phyloP scores from a whole-genome alignment of 176 grass and related monocot genomes.

The Paspalum notatum region DNA sequence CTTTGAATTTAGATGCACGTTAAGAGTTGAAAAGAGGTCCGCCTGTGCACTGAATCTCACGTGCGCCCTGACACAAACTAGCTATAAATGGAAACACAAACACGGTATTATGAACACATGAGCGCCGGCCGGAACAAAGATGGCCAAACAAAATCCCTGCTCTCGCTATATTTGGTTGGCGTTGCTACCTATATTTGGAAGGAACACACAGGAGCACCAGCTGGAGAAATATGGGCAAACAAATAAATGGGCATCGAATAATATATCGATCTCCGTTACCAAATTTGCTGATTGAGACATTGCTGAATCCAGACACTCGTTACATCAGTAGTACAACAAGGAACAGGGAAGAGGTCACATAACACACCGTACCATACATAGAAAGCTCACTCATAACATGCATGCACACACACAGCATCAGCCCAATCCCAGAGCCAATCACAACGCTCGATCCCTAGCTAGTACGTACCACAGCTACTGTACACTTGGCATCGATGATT shows the following conservation, averaged over 20 bases:
- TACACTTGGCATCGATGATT: neutral
- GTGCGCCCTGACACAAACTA: neutral
- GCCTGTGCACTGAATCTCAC: neutral
- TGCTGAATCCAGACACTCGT: neutral
- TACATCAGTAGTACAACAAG: neutral
- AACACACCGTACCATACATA: constrained; percentile 22
- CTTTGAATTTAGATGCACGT: neutral
- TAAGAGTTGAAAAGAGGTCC: neutral
- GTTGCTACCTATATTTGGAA: too few relatives aligned
- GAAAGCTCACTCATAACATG: neutral
- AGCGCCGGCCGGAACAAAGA: neutral
- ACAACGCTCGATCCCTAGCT: too few relatives aligned
- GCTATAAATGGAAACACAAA: neutral
- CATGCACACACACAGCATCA: neutral
- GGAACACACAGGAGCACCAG: too few relatives aligned
- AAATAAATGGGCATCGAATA: too few relatives aligned
- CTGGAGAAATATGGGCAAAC: too few relatives aligned
- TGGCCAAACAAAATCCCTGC: too few relatives aligned
- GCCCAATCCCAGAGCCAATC: neutral
- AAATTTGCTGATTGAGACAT: neutral
- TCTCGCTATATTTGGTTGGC: too few relatives aligned
- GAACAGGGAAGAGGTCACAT: neutral
- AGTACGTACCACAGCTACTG: neutral
- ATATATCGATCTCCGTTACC: too few relatives aligned
- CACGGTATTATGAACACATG: neutral